Evolutionary conservation across 2,329 filamentous ascomycete genomes (phyloP).

Genomic region (Dothistroma pini): DNA sequence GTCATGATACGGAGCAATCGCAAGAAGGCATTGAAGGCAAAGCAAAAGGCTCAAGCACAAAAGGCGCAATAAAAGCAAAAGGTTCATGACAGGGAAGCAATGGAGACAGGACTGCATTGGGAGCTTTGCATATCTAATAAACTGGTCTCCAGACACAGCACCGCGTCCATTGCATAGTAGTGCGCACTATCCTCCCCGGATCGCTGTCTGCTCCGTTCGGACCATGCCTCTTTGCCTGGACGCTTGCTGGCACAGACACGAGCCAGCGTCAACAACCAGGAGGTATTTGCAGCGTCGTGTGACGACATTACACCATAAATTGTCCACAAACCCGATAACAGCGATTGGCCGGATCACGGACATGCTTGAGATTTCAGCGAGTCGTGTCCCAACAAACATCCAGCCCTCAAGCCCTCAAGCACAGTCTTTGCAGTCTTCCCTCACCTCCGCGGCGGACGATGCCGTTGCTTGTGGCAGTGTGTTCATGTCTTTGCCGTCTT

Average conservation of each 20-base stretch:
- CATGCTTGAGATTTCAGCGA: background rate
- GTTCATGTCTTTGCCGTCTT: background rate
- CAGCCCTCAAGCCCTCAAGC: conserved; percentile 1
- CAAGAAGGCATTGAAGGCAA: conserved; percentile 95
- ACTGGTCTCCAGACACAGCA: background rate
- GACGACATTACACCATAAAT: background rate
- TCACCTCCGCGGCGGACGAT: background rate
- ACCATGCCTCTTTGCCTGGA: background rate
- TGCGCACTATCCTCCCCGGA: background rate
- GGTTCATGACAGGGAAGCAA: background rate
- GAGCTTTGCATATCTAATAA: background rate
- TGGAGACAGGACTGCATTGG: conserved; percentile 4
- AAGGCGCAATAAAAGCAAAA: conserved; percentile 60
- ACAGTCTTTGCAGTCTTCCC: conserved; percentile 9
- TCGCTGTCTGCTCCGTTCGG: background rate
- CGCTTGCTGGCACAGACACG: background rate
- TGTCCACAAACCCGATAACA: background rate
- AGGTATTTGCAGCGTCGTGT: background rate
- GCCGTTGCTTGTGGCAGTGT: background rate
- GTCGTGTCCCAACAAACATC: background rate
- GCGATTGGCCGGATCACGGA: background rate
- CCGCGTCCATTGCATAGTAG: background rate
- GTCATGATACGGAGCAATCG: conserved; percentile 99
- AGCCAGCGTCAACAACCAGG: background rate
- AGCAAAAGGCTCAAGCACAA: conserved; percentile 59